These are phyloP conservation scores for Escallonia rubra DNA, from an alignment of 129 eudicot genomes.

Conservation along the genomic window DNA sequence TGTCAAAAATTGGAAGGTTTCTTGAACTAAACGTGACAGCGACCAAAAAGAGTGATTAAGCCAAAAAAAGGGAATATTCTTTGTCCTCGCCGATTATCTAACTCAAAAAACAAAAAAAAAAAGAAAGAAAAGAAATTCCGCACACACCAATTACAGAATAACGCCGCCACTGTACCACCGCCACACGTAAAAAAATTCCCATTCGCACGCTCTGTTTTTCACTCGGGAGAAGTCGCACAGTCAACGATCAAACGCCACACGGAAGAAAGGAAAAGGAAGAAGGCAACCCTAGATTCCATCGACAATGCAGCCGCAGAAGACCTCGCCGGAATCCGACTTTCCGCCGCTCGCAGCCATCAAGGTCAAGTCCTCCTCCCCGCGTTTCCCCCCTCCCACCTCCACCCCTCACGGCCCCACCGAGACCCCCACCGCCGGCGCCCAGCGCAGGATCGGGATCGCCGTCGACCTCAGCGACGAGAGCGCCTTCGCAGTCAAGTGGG, in stretches of 20 bases:
- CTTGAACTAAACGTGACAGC: too few species aligned
- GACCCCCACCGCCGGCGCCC: slow-evolving; percentile 77
- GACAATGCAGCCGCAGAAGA: slow-evolving; percentile 38
- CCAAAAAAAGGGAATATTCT: too few species aligned
- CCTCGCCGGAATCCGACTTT: slow-evolving; percentile 54
- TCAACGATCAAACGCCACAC: slow-evolving; percentile 17
- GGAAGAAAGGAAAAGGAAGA: background rate
- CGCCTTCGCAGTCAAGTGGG: slow-evolving; percentile 94
- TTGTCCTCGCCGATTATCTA: too few species aligned
- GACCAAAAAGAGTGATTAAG: too few species aligned
- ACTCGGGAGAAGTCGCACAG: slow-evolving; percentile 1
- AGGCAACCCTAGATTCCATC: slow-evolving; percentile 12
- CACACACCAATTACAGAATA: background rate
- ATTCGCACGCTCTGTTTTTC: background rate
- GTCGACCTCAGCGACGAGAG: slow-evolving; percentile 85
- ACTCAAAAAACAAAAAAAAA: too few species aligned
- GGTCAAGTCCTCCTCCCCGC: slow-evolving; percentile 81
- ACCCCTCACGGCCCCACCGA: slow-evolving; percentile 53
- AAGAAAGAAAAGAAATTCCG: too few species aligned
- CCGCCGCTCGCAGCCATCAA: slow-evolving; percentile 70
- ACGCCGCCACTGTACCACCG: background rate
- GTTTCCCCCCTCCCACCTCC: slow-evolving; percentile 53
- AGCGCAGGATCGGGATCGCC: slow-evolving; percentile 84
- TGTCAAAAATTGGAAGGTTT: too few species aligned
- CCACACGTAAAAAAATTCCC: background rate